These are phyloP conservation scores for Sporormia fimetaria DNA, from an alignment of 495 filamentous ascomycete genomes.

Conservation along the genomic window DNA sequence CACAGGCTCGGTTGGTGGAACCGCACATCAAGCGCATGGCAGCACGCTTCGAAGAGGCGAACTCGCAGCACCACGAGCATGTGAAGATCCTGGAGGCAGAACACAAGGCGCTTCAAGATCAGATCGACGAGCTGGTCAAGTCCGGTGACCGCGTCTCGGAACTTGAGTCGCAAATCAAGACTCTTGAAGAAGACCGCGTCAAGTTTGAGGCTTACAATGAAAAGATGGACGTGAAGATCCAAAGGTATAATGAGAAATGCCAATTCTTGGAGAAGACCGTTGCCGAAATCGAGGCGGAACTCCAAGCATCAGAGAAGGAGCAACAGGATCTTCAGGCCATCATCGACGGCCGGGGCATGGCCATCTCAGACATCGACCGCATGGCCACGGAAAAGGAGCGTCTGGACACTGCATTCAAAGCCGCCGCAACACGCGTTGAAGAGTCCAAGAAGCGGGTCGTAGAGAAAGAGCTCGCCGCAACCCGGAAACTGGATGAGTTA, in stretches of 20 bases:
- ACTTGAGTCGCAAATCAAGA: conserved; percentile 70
- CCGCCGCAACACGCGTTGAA: conserved; percentile 59
- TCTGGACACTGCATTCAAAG: conserved; percentile 70
- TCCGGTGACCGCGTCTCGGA: conserved; percentile 68
- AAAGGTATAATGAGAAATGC: conserved; percentile 69
- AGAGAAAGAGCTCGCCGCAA: conserved; percentile 75
- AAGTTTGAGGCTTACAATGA: conserved; percentile 92
- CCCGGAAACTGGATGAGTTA: conserved; percentile 72
- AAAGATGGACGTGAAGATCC: conserved; percentile 61
- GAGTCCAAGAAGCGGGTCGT: conserved; percentile 70
- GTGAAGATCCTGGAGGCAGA: conserved; percentile 74
- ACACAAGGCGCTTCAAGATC: conserved; percentile 60
- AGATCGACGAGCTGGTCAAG: conserved; percentile 82
- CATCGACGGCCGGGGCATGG: conserved; percentile 85
- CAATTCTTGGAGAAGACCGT: conserved; percentile 69
- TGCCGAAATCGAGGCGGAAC: conserved; percentile 61
- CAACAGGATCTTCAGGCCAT: conserved; percentile 64
- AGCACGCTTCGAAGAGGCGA: conserved; percentile 70
- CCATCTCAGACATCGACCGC: conserved; percentile 93
- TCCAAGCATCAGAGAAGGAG: conserved; percentile 71
- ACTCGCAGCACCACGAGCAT: conserved; percentile 69
- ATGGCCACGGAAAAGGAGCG: conserved; percentile 94
- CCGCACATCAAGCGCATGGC: conserved; percentile 89
- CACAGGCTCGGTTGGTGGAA: conserved; percentile 57
- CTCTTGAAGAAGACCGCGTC: conserved; percentile 77